phyloP scores from a whole-genome alignment of 768 basidiomycete genomes.

The Boletus insuetus region DNA sequence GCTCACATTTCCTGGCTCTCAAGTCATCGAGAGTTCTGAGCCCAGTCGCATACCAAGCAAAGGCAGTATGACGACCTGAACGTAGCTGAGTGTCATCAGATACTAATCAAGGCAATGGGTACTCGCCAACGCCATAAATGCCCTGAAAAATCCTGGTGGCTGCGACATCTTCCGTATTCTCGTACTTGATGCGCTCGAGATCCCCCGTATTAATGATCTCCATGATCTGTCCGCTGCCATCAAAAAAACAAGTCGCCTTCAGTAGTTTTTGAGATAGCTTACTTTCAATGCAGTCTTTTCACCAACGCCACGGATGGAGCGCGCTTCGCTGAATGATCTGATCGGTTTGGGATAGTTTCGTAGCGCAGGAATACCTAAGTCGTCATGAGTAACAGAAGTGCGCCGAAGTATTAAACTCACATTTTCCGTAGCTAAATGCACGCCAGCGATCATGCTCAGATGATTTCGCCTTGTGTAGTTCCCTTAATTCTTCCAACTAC shows the following conservation, averaged over 20 bases:
- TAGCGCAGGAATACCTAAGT: constrained; percentile 57
- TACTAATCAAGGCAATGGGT: not conserved
- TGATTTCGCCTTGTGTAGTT: constrained; percentile 60
- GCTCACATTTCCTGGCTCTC: constrained; percentile 51
- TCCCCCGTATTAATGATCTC: constrained; percentile 77
- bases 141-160: constrained; percentile 63
- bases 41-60: constrained; percentile 72
- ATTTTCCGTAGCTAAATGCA: constrained; percentile 61
- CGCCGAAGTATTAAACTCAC: constrained; percentile 34
- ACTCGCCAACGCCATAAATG: constrained; percentile 84
- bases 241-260: not conserved
- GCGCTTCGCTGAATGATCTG: constrained; percentile 55
- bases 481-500: constrained; percentile 65
- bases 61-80: constrained; percentile 62
- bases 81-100: not conserved
- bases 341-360: constrained; percentile 58
- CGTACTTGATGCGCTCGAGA: constrained; percentile 65
- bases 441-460: constrained; percentile 68
- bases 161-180: constrained; percentile 60
- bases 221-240: constrained; percentile 54
- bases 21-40: constrained; percentile 80
- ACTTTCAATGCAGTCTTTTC: constrained; percentile 77
- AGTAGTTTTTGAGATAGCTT: constrained; percentile 1
- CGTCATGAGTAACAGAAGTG: constrained; percentile 4
- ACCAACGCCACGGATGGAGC: constrained; percentile 58